Evolutionary conservation across 768 basidiomycete genomes (phyloP), one percentile per base, ranked within the genome.

Genomic region (Pilatotrama ljubarskyi): DNA sequence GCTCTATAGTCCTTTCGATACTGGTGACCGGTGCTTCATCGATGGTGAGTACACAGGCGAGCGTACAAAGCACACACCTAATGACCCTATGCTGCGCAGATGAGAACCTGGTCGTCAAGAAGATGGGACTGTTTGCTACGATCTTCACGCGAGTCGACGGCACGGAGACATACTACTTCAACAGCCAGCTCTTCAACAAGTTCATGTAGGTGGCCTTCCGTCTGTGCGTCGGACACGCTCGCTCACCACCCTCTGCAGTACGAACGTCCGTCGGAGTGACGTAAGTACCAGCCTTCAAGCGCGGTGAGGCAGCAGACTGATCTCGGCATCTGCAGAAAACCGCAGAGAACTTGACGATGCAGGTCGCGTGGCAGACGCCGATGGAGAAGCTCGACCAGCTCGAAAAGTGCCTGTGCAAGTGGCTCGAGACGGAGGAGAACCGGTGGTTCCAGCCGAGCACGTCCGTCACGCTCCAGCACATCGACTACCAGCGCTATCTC

Each of bases 61-160:
- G 17, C 15, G 13, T 22, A 25, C 15, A 5, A 29, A 4, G 2
- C 26, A 22, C 18, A 51, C 38, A 11, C n/a, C 51, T 51, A 32
- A 36, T 42, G 18, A 42, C 1, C 17, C 8, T 3, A 1, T 29
- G 20, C 7, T 9, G 50, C 20, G 2, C 35, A 85, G 84, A 80
- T 20, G 88, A 91, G 59, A 84, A 87, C 59, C 69, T 90, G 32
- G 80, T 88, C 26, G 91, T 92, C 29, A 92, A 90, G 73, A 88
- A 84, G 74, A 88, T 91, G 78, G 88, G 87, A 1, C 73, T 93
- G 32, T 91, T 92, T 67, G 88, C 89, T 78, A 92, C 91, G 3
- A 80, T 86, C 17, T 93, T 93, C 66, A 72, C 82, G 35, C 85
- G 90, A 32, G 68, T 78, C 15, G 90, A 92, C 66, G 90, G 90